Evolutionary conservation across 140 eudicot genomes (phyloP).

Genomic region (Senecio squalidus): DNA sequence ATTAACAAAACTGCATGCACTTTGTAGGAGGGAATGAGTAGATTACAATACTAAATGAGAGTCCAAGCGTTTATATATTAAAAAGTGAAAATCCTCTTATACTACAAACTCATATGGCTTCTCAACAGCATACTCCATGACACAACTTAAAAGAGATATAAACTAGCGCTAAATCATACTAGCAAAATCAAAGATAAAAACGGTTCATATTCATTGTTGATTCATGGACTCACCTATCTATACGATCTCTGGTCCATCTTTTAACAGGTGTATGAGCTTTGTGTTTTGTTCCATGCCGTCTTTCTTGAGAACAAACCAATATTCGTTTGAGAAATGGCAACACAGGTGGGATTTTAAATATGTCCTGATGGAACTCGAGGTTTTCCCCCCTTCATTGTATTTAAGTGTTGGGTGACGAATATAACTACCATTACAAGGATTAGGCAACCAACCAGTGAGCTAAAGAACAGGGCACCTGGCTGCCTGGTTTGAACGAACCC

Average conservation of each 20-base stretch:
- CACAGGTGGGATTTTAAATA: slow-evolving; percentile 18
- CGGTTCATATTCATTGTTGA: background rate
- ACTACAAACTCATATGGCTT: slow-evolving; percentile 5
- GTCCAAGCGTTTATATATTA: background rate
- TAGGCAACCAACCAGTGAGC: slow-evolving; percentile 93
- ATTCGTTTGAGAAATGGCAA: background rate
- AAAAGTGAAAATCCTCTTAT: slow-evolving; percentile 15
- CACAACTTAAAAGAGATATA: slow-evolving; percentile 11
- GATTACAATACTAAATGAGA: background rate
- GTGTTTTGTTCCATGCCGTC: background rate
- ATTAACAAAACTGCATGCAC: background rate
- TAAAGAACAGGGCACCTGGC: slow-evolving; percentile 97
- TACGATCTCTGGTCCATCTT: slow-evolving; percentile 1
- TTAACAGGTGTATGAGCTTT: background rate
- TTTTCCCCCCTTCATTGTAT: slow-evolving; percentile 76
- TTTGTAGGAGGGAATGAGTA: background rate
- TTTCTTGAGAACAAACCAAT: background rate
- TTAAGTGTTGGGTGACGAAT: slow-evolving; percentile 81
- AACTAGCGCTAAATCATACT: slow-evolving; percentile 2
- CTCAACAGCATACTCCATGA: background rate
- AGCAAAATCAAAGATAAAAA: background rate
- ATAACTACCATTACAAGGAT: slow-evolving; percentile 90
- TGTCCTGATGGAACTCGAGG: slow-evolving; percentile 63
- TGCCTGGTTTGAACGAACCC: slow-evolving; percentile 99
- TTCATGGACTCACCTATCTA: slow-evolving; percentile 2